A percentile compares a stretch with the other conserved stretches of the same genome.
phyloP scores from a whole-genome alignment of 208 protist genomes.

The Acanthamoeba royreba region DNA sequence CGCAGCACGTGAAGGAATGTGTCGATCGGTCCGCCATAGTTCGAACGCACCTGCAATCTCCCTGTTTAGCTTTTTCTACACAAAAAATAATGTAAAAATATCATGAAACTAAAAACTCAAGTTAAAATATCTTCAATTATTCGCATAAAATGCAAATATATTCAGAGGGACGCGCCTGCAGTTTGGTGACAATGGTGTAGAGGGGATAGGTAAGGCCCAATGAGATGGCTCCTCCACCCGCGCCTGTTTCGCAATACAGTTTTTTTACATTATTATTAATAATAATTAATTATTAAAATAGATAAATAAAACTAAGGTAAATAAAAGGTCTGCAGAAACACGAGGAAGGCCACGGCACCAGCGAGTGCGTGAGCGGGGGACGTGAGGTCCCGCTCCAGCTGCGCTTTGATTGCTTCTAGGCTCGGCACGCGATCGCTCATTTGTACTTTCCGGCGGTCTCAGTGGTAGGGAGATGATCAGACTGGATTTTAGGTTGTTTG shows the following conservation, averaged over 20 bases:
- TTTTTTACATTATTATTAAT: neutral
- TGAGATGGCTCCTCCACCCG: constrained; percentile 38
- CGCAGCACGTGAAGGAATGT: constrained; percentile 25
- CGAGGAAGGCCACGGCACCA: neutral
- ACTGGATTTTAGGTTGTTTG: too few relatives aligned
- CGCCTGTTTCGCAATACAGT: neutral
- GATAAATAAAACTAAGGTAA: neutral
- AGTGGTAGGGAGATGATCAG: too few relatives aligned
- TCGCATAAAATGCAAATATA: too few relatives aligned
- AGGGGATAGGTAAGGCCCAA: constrained; percentile 43
- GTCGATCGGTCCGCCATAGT: constrained; percentile 13
- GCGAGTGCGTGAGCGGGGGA: neutral
- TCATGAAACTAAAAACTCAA: too few relatives aligned
- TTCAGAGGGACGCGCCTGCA: too few relatives aligned
- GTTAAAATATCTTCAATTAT: too few relatives aligned
- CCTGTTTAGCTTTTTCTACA: too few relatives aligned
- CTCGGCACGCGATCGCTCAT: neutral
- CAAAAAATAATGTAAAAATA: too few relatives aligned
- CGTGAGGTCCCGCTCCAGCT: constrained; percentile 5
- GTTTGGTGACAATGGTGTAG: constrained; percentile 51
- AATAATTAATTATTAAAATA: too few relatives aligned
- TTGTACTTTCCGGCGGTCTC: too few relatives aligned
- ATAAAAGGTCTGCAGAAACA: neutral
- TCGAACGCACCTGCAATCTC: constrained; percentile 31
- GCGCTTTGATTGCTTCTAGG: neutral